phyloP scores from a whole-genome alignment of 441 rosid genomes.

The Hypseocharis bilobata region DNA sequence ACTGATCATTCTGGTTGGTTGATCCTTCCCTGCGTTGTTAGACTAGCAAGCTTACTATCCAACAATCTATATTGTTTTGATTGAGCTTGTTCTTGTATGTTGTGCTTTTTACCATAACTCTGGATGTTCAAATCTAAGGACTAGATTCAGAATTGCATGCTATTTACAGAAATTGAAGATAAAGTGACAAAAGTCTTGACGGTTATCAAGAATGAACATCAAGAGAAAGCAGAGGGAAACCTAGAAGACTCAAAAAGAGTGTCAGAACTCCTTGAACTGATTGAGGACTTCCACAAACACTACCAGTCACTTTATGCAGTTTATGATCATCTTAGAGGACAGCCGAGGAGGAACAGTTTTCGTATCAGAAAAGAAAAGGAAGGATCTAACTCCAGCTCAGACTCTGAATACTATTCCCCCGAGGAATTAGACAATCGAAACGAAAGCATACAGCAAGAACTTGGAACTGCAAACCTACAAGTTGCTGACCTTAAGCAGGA shows the following conservation, averaged over 20 bases:
- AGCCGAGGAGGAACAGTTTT: not conserved
- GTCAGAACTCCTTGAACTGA: not conserved
- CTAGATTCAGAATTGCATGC: not conserved
- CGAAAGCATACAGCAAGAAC: not conserved
- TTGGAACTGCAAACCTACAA: too few relatives aligned
- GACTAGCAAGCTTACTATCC: not conserved
- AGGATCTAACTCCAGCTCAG: not conserved
- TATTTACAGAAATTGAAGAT: not conserved
- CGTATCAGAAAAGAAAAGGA: not conserved
- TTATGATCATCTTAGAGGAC: not conserved
- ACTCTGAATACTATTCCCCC: conserved; percentile 3
- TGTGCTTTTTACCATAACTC: not conserved
- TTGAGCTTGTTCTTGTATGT: not conserved
- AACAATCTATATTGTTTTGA: not conserved
- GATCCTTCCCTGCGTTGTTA: not conserved
- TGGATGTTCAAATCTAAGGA: not conserved
- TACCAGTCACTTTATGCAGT: conserved; percentile 4
- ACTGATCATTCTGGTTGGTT: not conserved
- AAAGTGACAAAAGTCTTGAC: not conserved
- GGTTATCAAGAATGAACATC: not conserved
- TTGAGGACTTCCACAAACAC: not conserved
- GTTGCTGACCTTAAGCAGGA: not conserved
- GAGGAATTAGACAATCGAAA: not conserved
- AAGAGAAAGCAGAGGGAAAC: not conserved
- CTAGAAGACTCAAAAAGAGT: not conserved